Base-by-base conservation (phyloP, 805 yeast species). In the Cyberlindnera xishuangbannaensis region DNA sequence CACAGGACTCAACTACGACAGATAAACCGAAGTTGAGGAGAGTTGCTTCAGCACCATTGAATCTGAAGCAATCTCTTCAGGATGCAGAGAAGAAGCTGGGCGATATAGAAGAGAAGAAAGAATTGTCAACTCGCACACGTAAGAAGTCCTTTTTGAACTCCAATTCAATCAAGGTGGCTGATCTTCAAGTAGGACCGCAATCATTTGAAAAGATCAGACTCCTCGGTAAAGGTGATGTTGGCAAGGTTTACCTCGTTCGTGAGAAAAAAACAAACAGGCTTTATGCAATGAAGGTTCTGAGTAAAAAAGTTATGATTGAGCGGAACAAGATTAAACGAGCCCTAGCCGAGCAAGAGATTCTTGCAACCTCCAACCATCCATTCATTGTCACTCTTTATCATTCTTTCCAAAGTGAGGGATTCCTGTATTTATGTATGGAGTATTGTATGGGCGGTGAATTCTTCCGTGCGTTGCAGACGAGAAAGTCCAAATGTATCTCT, bases 391-490 rank as follows among this genome's bases (percentile, higher is more conserved):
- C 98, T 0, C 65, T 92, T 17, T 90, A 92, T 53, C 99, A 92
- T 58, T 87, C 96, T 0, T 92, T 92, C 64, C 98, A 92, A 61
- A 82, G 95, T 4, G 92, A 85, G 39, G 97, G 88, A 48, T 78
- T 83, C 52, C 61, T 92, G 9, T 92, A 87, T 48, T 71, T 92
- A 25, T 92, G 99, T 60, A 90, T 94, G 95, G 99, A 92, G 56
- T 92, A 90, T 52, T 92, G 99, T 54, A 86, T 92, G 87, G 99
- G 99, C 19, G 99, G 99, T 28, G 98, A 94, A 61, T 92, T 92
- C 51, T 92, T 92, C 66, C 67, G 97, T 39, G 98, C 97, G 0
- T 62, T 92, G 34, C 98, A 92, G 59, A 87, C 97, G 0, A 69
- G 97, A 40, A 80, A 77, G 41, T 76, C 86, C 34, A 85, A 87